Evolutionary conservation across 805 yeast genomes (phyloP).

Genomic region (Saccharomycopsis capsularis): DNA sequence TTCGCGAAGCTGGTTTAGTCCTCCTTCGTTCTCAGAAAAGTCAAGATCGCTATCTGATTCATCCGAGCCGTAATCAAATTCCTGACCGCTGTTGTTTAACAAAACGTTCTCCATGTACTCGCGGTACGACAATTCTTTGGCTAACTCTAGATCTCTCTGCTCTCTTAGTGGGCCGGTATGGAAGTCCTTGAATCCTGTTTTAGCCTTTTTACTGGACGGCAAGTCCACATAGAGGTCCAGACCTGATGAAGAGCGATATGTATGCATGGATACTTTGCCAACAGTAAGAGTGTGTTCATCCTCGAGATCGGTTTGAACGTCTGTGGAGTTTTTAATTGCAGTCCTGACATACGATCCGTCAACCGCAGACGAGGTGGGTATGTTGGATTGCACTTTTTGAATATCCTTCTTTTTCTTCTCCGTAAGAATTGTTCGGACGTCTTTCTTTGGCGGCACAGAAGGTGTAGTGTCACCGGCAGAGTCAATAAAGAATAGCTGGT

Average conservation of each 20-base stretch:
- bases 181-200: not conserved
- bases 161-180: too few species aligned
- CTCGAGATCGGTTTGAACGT: not conserved
- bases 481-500: not conserved
- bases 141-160: too few species aligned
- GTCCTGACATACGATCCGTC: not conserved
- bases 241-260: too few species aligned
- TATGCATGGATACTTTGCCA: not conserved
- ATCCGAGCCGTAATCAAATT: not conserved
- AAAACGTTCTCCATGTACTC: too few species aligned
- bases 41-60: not conserved
- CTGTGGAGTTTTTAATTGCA: not conserved
- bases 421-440: conserved; percentile 7
- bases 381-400: not conserved
- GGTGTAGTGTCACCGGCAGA: conserved; percentile 27
- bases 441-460: conserved; percentile 30
- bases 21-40: too few species aligned
- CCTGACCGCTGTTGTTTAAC: not conserved
- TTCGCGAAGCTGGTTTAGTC: too few species aligned
- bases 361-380: not conserved
- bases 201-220: too few species aligned
- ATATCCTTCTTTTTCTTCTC: not conserved
- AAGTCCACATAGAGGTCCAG: too few species aligned
- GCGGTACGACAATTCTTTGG: too few species aligned
- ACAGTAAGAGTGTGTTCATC: not conserved